Base-by-base conservation (phyloP, 805 yeast genomes). In the Lipomyces mesembrius region DNA sequence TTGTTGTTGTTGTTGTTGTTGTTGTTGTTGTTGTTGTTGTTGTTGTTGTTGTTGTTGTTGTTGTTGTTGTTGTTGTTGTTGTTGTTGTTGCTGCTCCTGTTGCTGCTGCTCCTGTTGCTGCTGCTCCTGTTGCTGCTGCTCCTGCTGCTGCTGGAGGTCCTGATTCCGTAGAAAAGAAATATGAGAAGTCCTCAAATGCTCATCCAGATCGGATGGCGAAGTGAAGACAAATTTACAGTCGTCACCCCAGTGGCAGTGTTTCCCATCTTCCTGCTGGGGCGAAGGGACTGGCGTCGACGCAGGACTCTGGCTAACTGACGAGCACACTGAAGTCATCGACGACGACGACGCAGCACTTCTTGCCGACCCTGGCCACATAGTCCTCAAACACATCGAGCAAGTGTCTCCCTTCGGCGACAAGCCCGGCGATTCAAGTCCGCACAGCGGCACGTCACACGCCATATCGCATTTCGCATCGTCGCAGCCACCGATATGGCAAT, bases 241-340 rank as follows among this genome's bases (percentile, higher is more conserved):
- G 29, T 63, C 70, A 32, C 73, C 73, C 73, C 73, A 70, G 52
- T 67, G 71, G 27, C 73, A 70, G 17, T 58, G 39, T 14, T 35
- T 62, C 8, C 32, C 27, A 12, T 46, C 34, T 4, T 11, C 56
- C 29, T 25, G 46, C 52, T 49, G 52, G 14, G 34, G 54, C 32
- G n/a, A 14, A 7, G 17, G 60, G 3, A 27, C 35, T 25, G 27
- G 52, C 37, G 20, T 59, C 22, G 52, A n/a, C 3, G 20, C 57
- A 32, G 34, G 56, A 34, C 34, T 32, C 49, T 37, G 12, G 27
- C 14, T 59, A 46, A 35, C 20, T 52, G 61, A 39, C 22, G 51
- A 34, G 37, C 27, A 27, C 32, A 22, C 8, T 9, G 62, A 20
- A 9, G 51, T 22, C 34, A 25, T 20, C n/a, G 25, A 32, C 27